Evolutionary conservation across 129 eudicot genomes (phyloP).

Genomic region (Smallanthus sonchifolius): DNA sequence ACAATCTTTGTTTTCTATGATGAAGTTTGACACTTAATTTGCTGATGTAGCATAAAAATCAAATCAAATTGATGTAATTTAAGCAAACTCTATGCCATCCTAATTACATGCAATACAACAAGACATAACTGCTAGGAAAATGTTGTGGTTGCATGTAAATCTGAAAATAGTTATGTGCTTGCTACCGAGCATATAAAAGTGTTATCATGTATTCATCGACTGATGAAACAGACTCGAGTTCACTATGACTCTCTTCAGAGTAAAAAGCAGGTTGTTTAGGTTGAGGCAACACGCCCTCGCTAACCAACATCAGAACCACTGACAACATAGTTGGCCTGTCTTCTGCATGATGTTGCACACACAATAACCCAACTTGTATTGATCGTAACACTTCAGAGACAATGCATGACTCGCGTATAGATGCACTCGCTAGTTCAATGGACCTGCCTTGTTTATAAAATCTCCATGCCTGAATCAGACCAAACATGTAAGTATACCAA

Average conservation of each 20-base stretch:
- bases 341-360: constrained; percentile 13
- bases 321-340: constrained; percentile 21
- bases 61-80: background rate
- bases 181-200: background rate
- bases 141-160: background rate
- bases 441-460: constrained; percentile 10
- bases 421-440: background rate
- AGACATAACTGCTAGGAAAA: background rate
- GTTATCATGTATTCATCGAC: constrained; percentile 6
- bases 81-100: background rate
- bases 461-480: constrained; percentile 16
- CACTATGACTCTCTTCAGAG: background rate
- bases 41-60: background rate
- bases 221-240: background rate
- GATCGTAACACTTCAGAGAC: constrained; percentile 10
- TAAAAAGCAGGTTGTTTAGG: constrained; percentile 15
- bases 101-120: background rate
- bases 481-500: background rate
- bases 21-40: background rate
- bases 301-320: constrained; percentile 14
- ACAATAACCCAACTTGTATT: constrained; percentile 12
- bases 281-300: constrained; percentile 5
- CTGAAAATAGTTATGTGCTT: background rate
- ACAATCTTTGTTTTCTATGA: background rate
- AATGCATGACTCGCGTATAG: background rate